Conservation (phyloP, 331 rosid genomes). For the Stylosanthes scabra region DNA sequence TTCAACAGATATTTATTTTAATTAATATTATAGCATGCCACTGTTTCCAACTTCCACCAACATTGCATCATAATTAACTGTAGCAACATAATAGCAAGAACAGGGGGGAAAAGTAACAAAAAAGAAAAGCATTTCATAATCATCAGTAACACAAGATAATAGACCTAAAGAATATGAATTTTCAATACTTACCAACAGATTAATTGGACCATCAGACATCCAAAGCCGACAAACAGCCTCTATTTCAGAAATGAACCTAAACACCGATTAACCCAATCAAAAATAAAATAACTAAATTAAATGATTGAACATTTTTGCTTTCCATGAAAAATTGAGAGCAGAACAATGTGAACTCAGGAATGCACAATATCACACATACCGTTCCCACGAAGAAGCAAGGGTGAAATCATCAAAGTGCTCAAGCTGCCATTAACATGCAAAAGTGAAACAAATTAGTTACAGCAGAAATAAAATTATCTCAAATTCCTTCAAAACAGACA, state of each 20-base stretch:
- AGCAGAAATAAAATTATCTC: not conserved
- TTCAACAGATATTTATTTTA: not conserved
- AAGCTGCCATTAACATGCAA: slow-evolving; percentile 55
- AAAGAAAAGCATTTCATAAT: slow-evolving; percentile 7
- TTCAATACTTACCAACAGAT: slow-evolving; percentile 70
- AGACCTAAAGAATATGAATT: slow-evolving; percentile 5
- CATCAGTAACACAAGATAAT: not conserved
- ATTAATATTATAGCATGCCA: not conserved
- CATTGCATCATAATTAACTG: slow-evolving; percentile 9
- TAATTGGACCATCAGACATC: slow-evolving; percentile 86
- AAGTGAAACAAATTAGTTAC: slow-evolving; percentile 20
- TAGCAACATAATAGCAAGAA: slow-evolving; percentile 25
- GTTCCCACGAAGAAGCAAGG: slow-evolving; percentile 96
- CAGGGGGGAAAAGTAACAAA: not conserved
- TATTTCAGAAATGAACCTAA: slow-evolving; percentile 92
- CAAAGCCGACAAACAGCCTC: slow-evolving; percentile 92
- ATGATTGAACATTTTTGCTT: not conserved
- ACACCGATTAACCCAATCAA: not conserved
- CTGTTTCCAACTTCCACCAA: slow-evolving; percentile 2
- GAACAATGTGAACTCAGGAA: slow-evolving; percentile 27
- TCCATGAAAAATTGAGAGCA: slow-evolving; percentile 15
- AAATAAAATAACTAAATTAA: not conserved
- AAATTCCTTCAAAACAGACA: not conserved
- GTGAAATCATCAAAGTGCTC: slow-evolving; percentile 99
- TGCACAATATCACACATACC: slow-evolving; percentile 56